Evolutionary conservation across 768 basidiomycete species (phyloP), one percentile per base, ranked within the genome.

Genomic region (Amanita rimosa): DNA sequence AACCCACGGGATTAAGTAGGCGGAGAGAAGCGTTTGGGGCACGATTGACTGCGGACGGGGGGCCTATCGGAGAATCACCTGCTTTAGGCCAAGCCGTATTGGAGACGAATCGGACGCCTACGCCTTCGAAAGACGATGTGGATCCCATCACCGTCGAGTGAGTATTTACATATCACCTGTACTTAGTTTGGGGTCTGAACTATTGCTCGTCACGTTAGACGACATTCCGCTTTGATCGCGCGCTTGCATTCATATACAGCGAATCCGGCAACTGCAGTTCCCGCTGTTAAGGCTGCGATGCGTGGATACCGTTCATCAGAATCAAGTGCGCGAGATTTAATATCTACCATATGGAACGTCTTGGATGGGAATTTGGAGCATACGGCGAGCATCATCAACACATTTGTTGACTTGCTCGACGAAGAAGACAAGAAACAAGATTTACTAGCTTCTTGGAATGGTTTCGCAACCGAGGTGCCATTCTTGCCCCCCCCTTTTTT

Each of bases 351-450:
- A n/a, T 95, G 83, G 82, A 87, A 82, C 59, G 73, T 64, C 37
- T 56, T 66, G 64, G 67, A 72, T 49, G 57, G 60, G 44, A 65
- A 68, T 38, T 61, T 85, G 17, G 91, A 96, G 45, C 72, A 79
- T 26, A 86, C 89, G 0, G 82, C 81, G 0, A 79, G 83, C 52
- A 74, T 88, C 29, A 69, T 91, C 38, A 85, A 82, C 51, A 68
- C 75, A 2, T 69, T 88, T 29, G 78, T 92, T 4, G 90, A 90
- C 54, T 64, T 90, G 4, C 59, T 95, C 6, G 86, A 88, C 2
- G 88, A 89, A 33, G 81, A 83, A 42, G 89, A 92, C 17, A 94
- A 96, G 75, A 83, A 84, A 49, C 70, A 74, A 31, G 82, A 80
- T 48, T 60, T 98, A 1, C 65, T 93, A 45, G 58, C 68, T 0